A percentile compares a stretch with the other conserved stretches of the same genome.
Evolutionary conservation across 2,329 filamentous ascomycete species (phyloP).

Genomic region (Colletotrichum caudatum): DNA sequence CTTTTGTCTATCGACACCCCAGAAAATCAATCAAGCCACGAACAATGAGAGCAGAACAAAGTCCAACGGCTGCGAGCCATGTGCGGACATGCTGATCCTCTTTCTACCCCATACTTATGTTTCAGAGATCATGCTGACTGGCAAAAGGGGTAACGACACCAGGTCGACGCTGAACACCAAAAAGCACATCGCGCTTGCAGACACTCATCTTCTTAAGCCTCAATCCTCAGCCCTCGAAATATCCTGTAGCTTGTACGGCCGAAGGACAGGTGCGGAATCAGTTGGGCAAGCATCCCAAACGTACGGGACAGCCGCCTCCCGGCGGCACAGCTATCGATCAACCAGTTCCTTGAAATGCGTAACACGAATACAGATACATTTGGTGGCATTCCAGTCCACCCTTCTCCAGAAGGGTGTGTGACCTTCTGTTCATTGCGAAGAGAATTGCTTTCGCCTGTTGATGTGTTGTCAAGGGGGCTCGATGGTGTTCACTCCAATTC

Average conservation of each 20-base stretch:
- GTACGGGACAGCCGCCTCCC: background rate
- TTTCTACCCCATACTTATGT: background rate
- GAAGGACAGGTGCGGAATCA: background rate
- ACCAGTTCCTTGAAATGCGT: background rate
- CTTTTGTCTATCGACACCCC: background rate
- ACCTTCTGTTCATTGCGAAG: background rate
- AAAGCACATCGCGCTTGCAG: background rate
- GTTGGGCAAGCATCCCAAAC: background rate
- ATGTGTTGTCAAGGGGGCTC: background rate
- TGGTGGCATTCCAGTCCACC: no score
- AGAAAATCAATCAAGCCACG: background rate
- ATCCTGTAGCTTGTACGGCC: background rate
- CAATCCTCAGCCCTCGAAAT: background rate
- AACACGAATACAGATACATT: no score
- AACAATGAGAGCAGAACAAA: no score
- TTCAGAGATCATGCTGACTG: background rate
- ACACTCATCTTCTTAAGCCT: background rate
- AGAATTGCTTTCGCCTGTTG: background rate
- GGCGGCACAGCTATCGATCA: background rate
- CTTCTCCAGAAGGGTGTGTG: background rate
- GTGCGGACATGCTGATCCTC: background rate
- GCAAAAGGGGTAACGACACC: background rate
- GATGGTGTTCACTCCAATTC: background rate
- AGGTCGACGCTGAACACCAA: background rate
- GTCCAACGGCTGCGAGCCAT: fast-evolving